These are phyloP conservation scores for Arthrobotrys entomopaga DNA, from an alignment of 2,329 filamentous ascomycete genomes.

Conservation along the genomic window DNA sequence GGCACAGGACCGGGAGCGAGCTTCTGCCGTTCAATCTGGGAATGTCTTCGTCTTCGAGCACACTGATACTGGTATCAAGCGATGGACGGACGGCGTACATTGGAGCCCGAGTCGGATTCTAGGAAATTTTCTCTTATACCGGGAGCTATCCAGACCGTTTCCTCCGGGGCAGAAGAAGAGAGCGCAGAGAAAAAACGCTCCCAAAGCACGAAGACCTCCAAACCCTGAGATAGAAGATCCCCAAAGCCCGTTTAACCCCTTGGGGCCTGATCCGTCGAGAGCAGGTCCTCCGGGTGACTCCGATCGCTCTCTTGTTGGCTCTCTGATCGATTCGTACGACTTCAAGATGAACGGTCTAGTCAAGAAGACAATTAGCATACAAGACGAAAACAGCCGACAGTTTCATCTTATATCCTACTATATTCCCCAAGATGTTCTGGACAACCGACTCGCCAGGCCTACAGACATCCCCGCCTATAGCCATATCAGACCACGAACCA, in stretches of 20 bases:
- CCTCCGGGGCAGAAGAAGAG: conserved; percentile 85
- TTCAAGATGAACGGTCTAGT: conserved; percentile 85
- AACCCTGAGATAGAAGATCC: conserved; percentile 42
- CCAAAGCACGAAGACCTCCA: conserved; percentile 30
- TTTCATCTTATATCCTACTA: conserved; percentile 94
- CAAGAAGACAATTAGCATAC: conserved; percentile 92
- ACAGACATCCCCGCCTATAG: conserved; percentile 63
- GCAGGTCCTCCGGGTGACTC: conserved; percentile 56
- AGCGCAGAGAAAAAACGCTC: conserved; percentile 75
- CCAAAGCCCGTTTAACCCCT: conserved; percentile 42
- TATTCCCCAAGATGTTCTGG: conserved; percentile 79
- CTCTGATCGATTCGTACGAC: conserved; percentile 85
- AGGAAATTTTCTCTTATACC: conserved; percentile 85
- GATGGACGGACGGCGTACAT: conserved; percentile 90
- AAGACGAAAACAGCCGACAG: conserved; percentile 73
- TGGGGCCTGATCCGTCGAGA: conserved; percentile 42
- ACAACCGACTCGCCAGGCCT: conserved; percentile 70
- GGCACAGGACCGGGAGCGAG: conserved; percentile 85
- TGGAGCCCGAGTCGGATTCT: conserved; percentile 91
- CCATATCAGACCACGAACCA: conserved; percentile 34
- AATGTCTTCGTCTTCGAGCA: conserved; percentile 93
- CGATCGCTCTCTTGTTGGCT: conserved; percentile 77
- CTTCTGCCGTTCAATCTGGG: conserved; percentile 80
- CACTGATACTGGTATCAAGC: conserved; percentile 87
- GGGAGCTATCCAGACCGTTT: conserved; percentile 81